phyloP scores from a whole-genome alignment of 1,284 basidiomycete species.

The Pseudomicrostroma phylloplanum region DNA sequence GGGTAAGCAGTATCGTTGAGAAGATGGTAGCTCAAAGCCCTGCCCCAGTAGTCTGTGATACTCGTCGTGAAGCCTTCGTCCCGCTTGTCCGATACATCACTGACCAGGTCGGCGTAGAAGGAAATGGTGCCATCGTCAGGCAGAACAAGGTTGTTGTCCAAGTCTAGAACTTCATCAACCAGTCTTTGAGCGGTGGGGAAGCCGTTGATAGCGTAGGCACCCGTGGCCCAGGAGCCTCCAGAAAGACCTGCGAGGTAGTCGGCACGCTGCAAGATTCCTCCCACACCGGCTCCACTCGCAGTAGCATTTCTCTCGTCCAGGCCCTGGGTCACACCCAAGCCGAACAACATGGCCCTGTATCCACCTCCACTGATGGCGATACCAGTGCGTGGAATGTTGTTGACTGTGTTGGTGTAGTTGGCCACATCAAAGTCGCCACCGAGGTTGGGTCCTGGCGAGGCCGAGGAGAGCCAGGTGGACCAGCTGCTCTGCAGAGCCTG shows the following conservation, averaged over 20 bases:
- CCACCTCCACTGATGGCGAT: conserved; percentile 55
- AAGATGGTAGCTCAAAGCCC: conserved; percentile 40
- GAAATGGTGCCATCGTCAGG: conserved; percentile 51
- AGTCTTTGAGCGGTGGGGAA: conserved; percentile 40
- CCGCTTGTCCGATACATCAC: conserved; percentile 32
- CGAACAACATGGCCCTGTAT: conserved; percentile 54
- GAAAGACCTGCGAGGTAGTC: conserved; percentile 45
- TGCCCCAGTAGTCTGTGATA: conserved; percentile 46
- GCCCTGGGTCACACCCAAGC: conserved; percentile 32
- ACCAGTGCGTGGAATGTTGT: conserved; percentile 49
- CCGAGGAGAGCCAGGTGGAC: conserved; percentile 28
- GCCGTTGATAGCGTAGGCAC: conserved; percentile 38
- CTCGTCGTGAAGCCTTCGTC: conserved; percentile 25
- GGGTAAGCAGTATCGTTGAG: conserved; percentile 34
- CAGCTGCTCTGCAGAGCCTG: conserved; percentile 19
- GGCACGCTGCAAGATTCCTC: conserved; percentile 44
- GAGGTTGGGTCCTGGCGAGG: conserved; percentile 14
- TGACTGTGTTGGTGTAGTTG: conserved; percentile 28
- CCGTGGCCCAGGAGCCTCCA: conserved; percentile 45
- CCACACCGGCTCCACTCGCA: conserved; percentile 36
- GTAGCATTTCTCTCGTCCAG: conserved; percentile 44
- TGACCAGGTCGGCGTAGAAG: conserved; percentile 52
- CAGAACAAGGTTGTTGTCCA: conserved; percentile 53
- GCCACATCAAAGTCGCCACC: conserved; percentile 30
- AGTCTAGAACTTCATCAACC: conserved; percentile 50